These are phyloP conservation scores for Ophiocordyceps camponoti-floridani DNA, from an alignment of 2,329 filamentous ascomycete genomes.

Conservation along the genomic window DNA sequence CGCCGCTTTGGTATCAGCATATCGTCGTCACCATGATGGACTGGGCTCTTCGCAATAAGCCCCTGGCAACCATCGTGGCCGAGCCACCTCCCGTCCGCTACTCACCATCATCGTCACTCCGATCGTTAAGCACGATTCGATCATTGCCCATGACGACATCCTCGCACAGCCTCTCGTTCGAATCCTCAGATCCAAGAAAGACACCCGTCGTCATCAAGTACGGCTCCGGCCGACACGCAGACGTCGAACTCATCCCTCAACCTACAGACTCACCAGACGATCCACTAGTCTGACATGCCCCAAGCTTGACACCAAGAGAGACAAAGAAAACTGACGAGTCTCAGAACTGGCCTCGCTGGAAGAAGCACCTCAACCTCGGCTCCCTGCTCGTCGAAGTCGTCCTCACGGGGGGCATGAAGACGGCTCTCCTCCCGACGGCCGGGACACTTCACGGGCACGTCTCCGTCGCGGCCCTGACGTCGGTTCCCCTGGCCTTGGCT, in stretches of 20 bases:
- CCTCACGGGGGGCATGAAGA: slow-evolving; percentile 33
- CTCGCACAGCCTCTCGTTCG: slow-evolving; percentile 3
- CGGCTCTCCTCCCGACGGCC: slow-evolving; percentile 30
- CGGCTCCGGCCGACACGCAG: slow-evolving; percentile 22
- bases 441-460: slow-evolving; percentile 21
- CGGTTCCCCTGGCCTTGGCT: slow-evolving; percentile 31
- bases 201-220: slow-evolving; percentile 22
- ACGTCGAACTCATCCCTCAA: slow-evolving; percentile 32
- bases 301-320: no score
- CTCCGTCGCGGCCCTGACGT: slow-evolving; percentile 29
- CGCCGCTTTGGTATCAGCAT: not conserved
- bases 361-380: slow-evolving; percentile 28
- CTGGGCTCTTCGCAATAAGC: not conserved
- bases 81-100: not conserved
- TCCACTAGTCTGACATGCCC: slow-evolving; percentile 24
- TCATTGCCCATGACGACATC: slow-evolving; percentile 3
- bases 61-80: not conserved
- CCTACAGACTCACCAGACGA: slow-evolving; percentile 35
- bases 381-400: slow-evolving; percentile 28
- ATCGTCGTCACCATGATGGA: not conserved
- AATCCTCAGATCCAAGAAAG: not conserved
- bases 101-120: not conserved
- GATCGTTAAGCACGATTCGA: not conserved
- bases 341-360: slow-evolving; percentile 38
- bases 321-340: not conserved